Evolutionary conservation across 306 rosid species (phyloP).

Genomic region (Malus sieversii): DNA sequence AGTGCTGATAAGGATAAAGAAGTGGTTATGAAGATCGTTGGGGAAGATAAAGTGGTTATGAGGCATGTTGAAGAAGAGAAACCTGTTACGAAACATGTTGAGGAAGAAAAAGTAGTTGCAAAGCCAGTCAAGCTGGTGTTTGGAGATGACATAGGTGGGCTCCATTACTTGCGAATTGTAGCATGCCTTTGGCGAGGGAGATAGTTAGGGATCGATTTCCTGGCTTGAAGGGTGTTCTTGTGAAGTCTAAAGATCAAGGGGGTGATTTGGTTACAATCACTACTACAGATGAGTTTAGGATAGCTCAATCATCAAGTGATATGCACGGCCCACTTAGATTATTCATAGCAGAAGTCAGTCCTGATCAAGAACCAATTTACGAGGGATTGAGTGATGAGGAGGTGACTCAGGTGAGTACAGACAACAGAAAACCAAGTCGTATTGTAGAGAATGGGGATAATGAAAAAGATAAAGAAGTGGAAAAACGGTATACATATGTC

Average conservation of each 20-base stretch:
- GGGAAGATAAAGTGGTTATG: constrained; percentile 30
- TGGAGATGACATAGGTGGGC: constrained; percentile 94
- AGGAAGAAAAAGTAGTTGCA: constrained; percentile 35
- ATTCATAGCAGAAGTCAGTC: constrained; percentile 48
- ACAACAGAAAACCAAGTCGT: constrained; percentile 8
- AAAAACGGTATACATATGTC: constrained; percentile 25
- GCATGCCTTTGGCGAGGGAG: constrained; percentile 55
- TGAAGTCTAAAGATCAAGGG: constrained; percentile 74
- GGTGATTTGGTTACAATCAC: constrained; percentile 93
- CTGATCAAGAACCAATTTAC: constrained; percentile 54
- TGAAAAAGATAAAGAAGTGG: constrained; percentile 24
- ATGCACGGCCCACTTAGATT: constrained; percentile 53
- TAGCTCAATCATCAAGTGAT: constrained; percentile 51
- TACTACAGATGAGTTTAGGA: constrained; percentile 55
- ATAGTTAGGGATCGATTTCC: constrained; percentile 62
- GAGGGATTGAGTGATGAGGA: constrained; percentile 38
- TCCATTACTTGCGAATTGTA: constrained; percentile 61
- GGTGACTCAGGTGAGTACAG: constrained; percentile 10
- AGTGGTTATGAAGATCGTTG: constrained; percentile 22
- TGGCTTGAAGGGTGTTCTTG: constrained; percentile 71
- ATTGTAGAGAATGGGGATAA: constrained; percentile 32
- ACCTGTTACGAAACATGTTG: constrained; percentile 17
- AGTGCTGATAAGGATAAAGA: constrained; percentile 33
- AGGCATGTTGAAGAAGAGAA: constrained; percentile 31
- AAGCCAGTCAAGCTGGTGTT: constrained; percentile 80